Base-by-base conservation (phyloP, 108 stramenopile genomes). In the Nannochloropsis gaditana region DNA sequence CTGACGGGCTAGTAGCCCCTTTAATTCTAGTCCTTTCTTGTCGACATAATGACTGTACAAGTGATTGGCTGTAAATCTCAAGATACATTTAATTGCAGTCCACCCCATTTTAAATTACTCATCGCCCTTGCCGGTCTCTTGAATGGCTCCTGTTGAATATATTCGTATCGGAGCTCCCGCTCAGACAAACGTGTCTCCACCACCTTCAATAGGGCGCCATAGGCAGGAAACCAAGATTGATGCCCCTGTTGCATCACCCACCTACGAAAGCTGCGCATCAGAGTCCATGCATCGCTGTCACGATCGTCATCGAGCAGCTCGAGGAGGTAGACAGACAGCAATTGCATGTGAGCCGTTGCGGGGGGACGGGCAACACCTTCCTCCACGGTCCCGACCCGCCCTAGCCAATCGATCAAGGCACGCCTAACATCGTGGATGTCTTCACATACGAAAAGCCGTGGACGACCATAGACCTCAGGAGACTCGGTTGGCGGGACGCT, bases 211-310 rank as follows among this genome's bases (percentile, higher is more conserved):
- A 73, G 1, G n/a, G 59, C 59, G n/a, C 59, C 19, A 6, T 73
- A 73, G n/a, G 59, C 59, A 15, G n/a, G 59, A 73, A 15, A n/a
- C 59, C 59, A 73, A 4, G 59, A 15, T n/a, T 73, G 19, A n/a
- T 73, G 59, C 4, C 59, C 59, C n/a, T 73, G 19, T n/a, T 73
- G 15, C 59, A 8, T 73, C 2, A 73, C 59, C 59, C 59, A 73
- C 59, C 59, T 73, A 4, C 59, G 59, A 73, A 73, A 73, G n/a
- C 59, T 73, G 15, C 59, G 59, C 59, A 73, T 73, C 59, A 73
- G n/a, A n/a, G 59, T 73, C 59, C 59, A 73, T 6, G n/a, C 59
- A 73, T 73, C 59, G 59, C n/a, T n/a, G 15, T 73, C 59, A 0
- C 59, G 15, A n/a, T n/a, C 59, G 19, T 73, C 59, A 73, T 73